These are phyloP conservation scores for Hyparrhenia diplandra DNA, from an alignment of 176 grass and related monocot species.

Conservation along the genomic window DNA sequence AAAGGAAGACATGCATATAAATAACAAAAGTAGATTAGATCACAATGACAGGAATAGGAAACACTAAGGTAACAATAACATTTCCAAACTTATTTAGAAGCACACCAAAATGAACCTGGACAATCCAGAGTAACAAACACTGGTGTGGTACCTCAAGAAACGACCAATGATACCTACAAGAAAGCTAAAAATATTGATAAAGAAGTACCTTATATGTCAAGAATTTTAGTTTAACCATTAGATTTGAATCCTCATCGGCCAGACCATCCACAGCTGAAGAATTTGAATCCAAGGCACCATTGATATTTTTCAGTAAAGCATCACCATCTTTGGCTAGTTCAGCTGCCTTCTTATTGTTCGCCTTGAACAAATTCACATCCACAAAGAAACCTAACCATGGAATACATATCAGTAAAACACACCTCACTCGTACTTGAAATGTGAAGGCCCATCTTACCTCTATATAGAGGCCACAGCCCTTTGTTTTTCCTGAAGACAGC, in stretches of 20 bases:
- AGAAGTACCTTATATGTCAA: constrained; percentile 85
- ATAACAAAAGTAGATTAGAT: not conserved
- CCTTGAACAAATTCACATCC: constrained; percentile 94
- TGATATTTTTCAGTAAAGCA: constrained; percentile 62
- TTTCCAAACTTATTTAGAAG: constrained; percentile 3
- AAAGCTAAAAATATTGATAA: constrained; percentile 21
- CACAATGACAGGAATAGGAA: not conserved
- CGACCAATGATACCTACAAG: not conserved
- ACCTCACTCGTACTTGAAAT: constrained; percentile 15
- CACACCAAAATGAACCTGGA: not conserved
- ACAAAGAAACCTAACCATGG: constrained; percentile 81
- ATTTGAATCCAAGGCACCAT: constrained; percentile 52
- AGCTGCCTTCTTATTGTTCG: constrained; percentile 62
- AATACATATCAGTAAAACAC: constrained; percentile 28
- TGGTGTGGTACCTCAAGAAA: constrained; percentile 7
- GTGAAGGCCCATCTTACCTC: constrained; percentile 50
- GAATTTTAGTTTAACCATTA: constrained; percentile 99
- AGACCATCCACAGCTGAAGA: constrained; percentile 47
- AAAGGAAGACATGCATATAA: constrained; percentile 1
- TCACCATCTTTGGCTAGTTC: constrained; percentile 63
- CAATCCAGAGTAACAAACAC: not conserved
- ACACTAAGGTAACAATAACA: not conserved
- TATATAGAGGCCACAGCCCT: constrained; percentile 97
- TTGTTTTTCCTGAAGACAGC: constrained; percentile 64
- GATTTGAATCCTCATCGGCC: constrained; percentile 85